Conservation (phyloP, 1,284 basidiomycete species). For the Apiotrichum sp. region DNA sequence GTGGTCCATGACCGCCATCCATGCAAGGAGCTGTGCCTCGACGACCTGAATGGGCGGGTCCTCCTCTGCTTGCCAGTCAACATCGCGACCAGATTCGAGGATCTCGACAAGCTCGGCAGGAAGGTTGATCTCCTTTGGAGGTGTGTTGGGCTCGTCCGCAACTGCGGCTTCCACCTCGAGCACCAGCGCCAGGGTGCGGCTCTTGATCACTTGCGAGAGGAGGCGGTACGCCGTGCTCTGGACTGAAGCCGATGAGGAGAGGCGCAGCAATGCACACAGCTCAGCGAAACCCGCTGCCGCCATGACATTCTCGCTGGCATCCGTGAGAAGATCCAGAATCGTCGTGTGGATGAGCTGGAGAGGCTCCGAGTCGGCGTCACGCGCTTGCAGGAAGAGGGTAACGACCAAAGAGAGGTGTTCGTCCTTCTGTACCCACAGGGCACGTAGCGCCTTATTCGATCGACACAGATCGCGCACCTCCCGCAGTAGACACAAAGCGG, state of each 20-base stretch:
- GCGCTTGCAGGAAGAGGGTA: slow-evolving; percentile 37
- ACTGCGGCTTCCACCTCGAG: slow-evolving; percentile 64
- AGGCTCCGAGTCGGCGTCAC: slow-evolving; percentile 54
- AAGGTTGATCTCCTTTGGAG: slow-evolving; percentile 46
- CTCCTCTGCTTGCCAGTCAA: slow-evolving; percentile 42
- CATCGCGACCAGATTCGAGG: slow-evolving; percentile 52
- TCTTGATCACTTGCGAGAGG: slow-evolving; percentile 29
- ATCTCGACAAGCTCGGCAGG: slow-evolving; percentile 63
- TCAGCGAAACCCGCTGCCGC: slow-evolving; percentile 60
- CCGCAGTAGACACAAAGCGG: slow-evolving; percentile 64
- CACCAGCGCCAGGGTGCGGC: slow-evolving; percentile 54
- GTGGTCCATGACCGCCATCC: slow-evolving; percentile 84
- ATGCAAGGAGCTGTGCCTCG: slow-evolving; percentile 60
- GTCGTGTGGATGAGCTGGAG: slow-evolving; percentile 62
- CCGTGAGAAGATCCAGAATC: slow-evolving; percentile 61
- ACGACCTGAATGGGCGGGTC: slow-evolving; percentile 41
- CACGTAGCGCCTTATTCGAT: slow-evolving; percentile 67
- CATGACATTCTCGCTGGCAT: slow-evolving; percentile 60
- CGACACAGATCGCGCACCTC: slow-evolving; percentile 63
- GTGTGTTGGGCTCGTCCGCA: slow-evolving; percentile 19
- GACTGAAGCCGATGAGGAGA: slow-evolving; percentile 28
- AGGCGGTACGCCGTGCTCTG: slow-evolving; percentile 40
- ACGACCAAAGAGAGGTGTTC: slow-evolving; percentile 21
- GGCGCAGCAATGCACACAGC: slow-evolving; percentile 31
- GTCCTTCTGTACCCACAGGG: slow-evolving; percentile 58